Conservation (phyloP, 768 basidiomycete species). For the Galerina marginata region DNA sequence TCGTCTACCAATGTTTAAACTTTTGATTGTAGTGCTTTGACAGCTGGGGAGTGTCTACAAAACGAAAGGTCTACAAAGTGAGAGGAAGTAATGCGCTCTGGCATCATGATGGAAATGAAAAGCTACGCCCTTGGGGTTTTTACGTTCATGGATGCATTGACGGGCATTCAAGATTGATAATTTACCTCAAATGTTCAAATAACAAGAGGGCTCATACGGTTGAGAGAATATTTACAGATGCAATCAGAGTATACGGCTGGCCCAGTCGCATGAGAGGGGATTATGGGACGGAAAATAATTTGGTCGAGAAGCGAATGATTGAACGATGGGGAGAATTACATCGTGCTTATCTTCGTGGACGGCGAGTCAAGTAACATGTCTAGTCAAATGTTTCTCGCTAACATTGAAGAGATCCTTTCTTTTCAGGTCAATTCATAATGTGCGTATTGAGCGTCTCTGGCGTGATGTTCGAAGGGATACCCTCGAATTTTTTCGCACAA, state of each 20-base stretch:
- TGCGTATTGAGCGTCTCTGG: constrained; percentile 17
- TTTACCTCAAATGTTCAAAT: constrained; percentile 31
- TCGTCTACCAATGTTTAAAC: not conserved
- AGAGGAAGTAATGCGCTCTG: constrained; percentile 37
- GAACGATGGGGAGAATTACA: constrained; percentile 18
- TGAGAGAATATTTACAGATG: constrained; percentile 20
- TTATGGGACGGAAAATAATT: constrained; percentile 32
- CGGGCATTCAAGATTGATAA: constrained; percentile 40
- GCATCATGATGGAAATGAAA: constrained; percentile 44
- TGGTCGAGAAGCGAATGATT: constrained; percentile 21
- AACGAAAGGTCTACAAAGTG: constrained; percentile 32
- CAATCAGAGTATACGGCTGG: constrained; percentile 31
- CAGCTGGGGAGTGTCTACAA: constrained; percentile 12
- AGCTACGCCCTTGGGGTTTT: constrained; percentile 35
- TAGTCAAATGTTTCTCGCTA: not conserved
- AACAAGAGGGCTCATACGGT: constrained; percentile 35
- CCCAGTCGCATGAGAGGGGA: constrained; percentile 35
- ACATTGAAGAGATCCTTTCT: not conserved
- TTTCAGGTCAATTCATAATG: constrained; percentile 25
- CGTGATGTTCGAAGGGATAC: constrained; percentile 29
- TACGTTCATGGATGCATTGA: constrained; percentile 32
- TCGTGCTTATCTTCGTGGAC: constrained; percentile 26
- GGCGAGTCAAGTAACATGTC: constrained; percentile 11
- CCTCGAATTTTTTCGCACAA: constrained; percentile 31
- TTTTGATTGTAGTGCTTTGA: not conserved